Base-by-base conservation (phyloP, 1,284 basidiomycete genomes). In the Puccinia polysora region DNA sequence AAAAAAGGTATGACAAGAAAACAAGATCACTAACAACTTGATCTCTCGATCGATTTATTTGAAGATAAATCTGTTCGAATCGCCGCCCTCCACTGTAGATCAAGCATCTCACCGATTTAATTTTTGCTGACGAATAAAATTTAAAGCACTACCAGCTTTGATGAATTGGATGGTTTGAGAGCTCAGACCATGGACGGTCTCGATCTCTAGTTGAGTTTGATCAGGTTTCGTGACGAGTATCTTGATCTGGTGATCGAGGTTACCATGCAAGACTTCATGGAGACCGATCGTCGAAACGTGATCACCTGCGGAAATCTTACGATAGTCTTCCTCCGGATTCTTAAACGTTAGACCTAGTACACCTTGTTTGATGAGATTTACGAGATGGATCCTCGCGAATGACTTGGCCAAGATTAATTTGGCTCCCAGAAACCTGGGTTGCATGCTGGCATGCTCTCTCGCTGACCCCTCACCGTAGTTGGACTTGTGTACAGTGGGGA, bases 371-470 rank as follows among this genome's bases (percentile, higher is more conserved):
- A 59, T 63, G 74, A 97, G 82, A 81, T 97, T 97, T 14, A 94
- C 97, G 82, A 97, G 92, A 81, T 99, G 96, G 74, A 99, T 99
- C 75, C 96, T 89, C 75, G 96, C 96, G 77, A 99, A 98, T 2
- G 93, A 97, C 38, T 92, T 77, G 0, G 77, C 81, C 84, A 82
- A 77, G 73, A 82, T 81, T 34, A 82, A 73, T 69, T 81, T 80
- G 76, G 78, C 79, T 25, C 90, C 91, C 78, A 96, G 95, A 83
- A 95, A 96, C 15, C 96, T 86, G 59, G 95, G 96, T 80, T 98
- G 96, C 38, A 98, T 84, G 15, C 94, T 93, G 38, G 96, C 96
- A 80, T 98, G 96, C 81, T 98, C 96, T 73, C 96, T 86, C n/a
- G 93, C 93, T 75, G 90, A 92, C 80, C 95, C 96, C 81, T 99